Evolutionary conservation across 805 yeast genomes (phyloP), one percentile per base, ranked within the genome.

Genomic region (Saturnispora saitoi): DNA sequence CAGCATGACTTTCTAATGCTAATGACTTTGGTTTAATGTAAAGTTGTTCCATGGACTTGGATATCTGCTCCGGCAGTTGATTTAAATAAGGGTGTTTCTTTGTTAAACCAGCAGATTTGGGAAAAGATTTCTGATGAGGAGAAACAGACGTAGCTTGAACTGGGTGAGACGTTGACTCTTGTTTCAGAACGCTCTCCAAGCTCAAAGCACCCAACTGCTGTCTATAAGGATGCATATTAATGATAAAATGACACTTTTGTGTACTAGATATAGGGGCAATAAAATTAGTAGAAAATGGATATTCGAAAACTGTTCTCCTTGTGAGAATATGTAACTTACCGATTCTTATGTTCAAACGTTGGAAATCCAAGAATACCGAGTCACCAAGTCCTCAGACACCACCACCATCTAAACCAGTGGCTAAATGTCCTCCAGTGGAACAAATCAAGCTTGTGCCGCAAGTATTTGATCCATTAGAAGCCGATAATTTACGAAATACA

Each of bases 401-500:
- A 15, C 38, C 38, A 34, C 38, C 38, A 12, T 34, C 38, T 2
- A 34, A 34, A 44, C 40, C 50, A 20, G 24, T 15, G 14, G 29
- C 12, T 26, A 28, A 39, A 19, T 31, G 22, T 10, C 42, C 42
- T 39, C 20, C 20, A 22, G 24, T 28, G 19, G 38, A 32, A 29
- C 12, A 32, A 26, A 29, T 47, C 15, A 32, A 28, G n/a, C 38
- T 47, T 1, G 17, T 34, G 7, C 42, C 30, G 5, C 49, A 47
- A 30, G 26, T n/a, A 28, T 48, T 48, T 5, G 46, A 45, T 12
- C 57, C 55, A 22, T 58, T 51, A 11, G 59, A 56, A 20, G 55
- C 56, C 32, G 57, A 56, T 8, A 55, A 46, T 31, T 43, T 63
- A 20, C 62, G 60, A 28, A 55, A 48, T 45, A 50, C 51, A 24